Conservation (phyloP, 768 basidiomycete species). For the Boletus vinaceobasis region DNA sequence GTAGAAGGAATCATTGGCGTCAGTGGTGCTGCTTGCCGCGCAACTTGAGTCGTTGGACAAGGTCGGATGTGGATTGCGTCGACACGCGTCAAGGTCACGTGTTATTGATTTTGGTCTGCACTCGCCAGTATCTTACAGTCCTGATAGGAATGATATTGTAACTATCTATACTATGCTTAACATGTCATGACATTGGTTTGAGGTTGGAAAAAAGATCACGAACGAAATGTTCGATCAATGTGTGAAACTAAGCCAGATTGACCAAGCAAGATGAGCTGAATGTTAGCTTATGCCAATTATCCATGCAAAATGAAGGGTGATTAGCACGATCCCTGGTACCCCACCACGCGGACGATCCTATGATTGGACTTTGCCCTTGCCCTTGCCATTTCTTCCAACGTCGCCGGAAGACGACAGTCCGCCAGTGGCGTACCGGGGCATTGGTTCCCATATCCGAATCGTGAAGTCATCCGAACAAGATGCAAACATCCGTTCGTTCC, state of each 20-base stretch:
- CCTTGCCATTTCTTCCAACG: conserved; percentile 45
- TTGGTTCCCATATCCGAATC: conserved; percentile 82
- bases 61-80: no score
- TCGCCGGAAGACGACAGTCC: conserved; percentile 19
- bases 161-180: conserved; percentile 34
- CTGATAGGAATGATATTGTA: conserved; percentile 29
- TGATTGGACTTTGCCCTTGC: conserved; percentile 61
- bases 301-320: conserved; percentile 26
- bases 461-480: conserved; percentile 92
- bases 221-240: conserved; percentile 26
- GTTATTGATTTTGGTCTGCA: conserved; percentile 12
- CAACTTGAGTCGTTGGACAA: no score
- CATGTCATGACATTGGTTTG: conserved; percentile 28
- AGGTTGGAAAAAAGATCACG: conserved; percentile 16
- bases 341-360: conserved; percentile 27
- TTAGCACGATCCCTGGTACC: conserved; percentile 15
- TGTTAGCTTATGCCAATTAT: conserved; percentile 28
- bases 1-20: conserved; percentile 5
- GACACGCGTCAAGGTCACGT: conserved; percentile 22
- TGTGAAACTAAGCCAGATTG: conserved; percentile 19
- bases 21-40: not conserved
- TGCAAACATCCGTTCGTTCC: conserved; percentile 88
- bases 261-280: conserved; percentile 25
- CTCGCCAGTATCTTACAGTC: conserved; percentile 14
- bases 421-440: conserved; percentile 21